Base-by-base conservation (phyloP, 805 yeast species). In the Metschnikowia dekortorum region DNA sequence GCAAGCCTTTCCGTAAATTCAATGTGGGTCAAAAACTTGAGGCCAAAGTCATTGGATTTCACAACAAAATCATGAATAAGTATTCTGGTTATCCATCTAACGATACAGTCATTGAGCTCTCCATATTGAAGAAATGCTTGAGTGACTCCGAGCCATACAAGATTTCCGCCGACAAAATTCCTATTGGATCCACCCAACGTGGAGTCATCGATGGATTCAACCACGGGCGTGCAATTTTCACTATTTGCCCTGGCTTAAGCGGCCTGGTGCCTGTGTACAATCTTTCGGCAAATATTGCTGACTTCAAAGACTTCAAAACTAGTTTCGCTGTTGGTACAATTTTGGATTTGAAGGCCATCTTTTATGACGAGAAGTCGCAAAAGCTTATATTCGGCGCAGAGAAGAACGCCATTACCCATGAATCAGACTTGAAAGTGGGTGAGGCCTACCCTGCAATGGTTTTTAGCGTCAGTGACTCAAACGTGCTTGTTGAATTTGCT, bases 1-100 rank as follows among this genome's bases (percentile, higher is more conserved):
- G 71, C 52, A 71, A 76, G 39, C 95, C 96, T 32, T 72, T 88
- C 40, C 62, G 77, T 1, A 68, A 71, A 37, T 87, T 84, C 71
- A 71, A 78, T 48, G 74, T 71, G 47, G 92, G 85, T 44, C 79
- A 83, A 35, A 64, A 71, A 4, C 50, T 89, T 28, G 72, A 77
- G 30, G 92, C 82, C 30, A 81, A 79, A 60, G 78, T 91, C 16
- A 77, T 89, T 57, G 97, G 97, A 2, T 82, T 68, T 65, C 90
- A 83, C 63, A 92, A 89, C 65, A 74, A 83, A 7, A 79, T 83
- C 52, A 83, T 76, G 51, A 89, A 85, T 60, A 78, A 75, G 49
- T 87, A 83, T 67, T 71, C 84, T 18, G 75, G 87, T 18, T 78
- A 76, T 47, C 51, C 53, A 35, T 72, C 76, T 39, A 76, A 81